Conservation (phyloP, 257 asterid species). For the Capsicum baccatum region DNA sequence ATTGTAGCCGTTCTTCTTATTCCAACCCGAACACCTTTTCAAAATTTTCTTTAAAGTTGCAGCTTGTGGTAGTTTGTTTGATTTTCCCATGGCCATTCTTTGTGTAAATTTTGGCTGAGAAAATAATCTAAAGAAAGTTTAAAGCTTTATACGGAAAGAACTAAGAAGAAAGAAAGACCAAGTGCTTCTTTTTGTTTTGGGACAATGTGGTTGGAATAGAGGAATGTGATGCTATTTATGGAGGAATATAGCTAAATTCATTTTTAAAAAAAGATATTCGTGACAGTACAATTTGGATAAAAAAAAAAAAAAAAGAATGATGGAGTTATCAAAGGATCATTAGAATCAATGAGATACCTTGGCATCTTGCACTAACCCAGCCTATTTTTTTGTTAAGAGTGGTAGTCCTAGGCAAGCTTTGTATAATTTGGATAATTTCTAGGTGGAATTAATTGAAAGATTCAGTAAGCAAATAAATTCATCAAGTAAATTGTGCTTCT, state of each 20-base stretch:
- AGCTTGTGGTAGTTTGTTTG: conserved; percentile 32
- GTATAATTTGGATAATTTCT: background rate
- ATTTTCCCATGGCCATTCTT: conserved; percentile 33
- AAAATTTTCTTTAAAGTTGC: conserved; percentile 34
- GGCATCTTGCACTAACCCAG: background rate
- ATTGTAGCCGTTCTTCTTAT: background rate
- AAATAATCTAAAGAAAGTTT: background rate
- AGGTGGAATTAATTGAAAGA: background rate
- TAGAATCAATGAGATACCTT: background rate
- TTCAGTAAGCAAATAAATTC: background rate
- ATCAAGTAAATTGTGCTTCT: background rate
- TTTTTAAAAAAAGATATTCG: no score
- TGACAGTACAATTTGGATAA: no score
- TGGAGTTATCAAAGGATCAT: background rate
- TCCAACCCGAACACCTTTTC: conserved; percentile 32
- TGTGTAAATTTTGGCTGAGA: background rate
- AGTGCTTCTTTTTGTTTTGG: background rate
- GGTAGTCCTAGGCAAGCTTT: background rate
- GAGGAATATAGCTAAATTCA: background rate
- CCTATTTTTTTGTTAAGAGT: background rate
- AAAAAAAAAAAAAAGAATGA: background rate
- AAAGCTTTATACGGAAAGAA: background rate
- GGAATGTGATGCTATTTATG: conserved; percentile 27
- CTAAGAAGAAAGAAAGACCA: background rate
- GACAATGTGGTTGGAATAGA: background rate